phyloP scores from a whole-genome alignment of 306 rosid species.

The Citrullus amarus region DNA sequence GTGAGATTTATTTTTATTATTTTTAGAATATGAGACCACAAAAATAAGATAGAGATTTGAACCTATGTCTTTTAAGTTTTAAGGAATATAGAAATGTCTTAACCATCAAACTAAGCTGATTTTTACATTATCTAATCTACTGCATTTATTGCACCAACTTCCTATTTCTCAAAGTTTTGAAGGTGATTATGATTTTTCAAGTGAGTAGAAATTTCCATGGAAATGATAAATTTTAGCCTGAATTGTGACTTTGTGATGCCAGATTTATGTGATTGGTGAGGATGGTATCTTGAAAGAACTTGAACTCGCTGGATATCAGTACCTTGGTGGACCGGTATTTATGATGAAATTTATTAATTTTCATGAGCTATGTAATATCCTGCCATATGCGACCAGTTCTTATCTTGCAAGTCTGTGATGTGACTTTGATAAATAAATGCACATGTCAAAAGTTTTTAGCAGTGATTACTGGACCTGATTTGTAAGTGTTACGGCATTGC shows the following conservation, averaged over 20 bases:
- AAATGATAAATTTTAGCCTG: neutral
- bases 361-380: neutral
- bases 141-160: slow-evolving; percentile 1
- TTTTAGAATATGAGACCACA: neutral
- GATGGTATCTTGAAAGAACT: slow-evolving; percentile 98
- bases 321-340: slow-evolving; percentile 94
- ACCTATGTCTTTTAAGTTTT: neutral
- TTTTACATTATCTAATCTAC: neutral
- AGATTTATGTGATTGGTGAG: slow-evolving; percentile 97
- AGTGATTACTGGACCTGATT: neutral
- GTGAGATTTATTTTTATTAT: too few relatives aligned
- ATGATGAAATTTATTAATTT: neutral
- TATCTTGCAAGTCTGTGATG: neutral
- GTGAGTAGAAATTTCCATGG: neutral
- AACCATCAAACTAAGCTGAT: neutral
- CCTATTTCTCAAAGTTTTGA: neutral
- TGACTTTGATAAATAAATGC: neutral
- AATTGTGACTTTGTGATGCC: slow-evolving; percentile 22
- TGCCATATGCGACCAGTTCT: neutral
- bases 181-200: neutral
- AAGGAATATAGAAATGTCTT: neutral
- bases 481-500: neutral
- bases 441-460: neutral
- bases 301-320: slow-evolving; percentile 90
- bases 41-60: neutral